These are phyloP conservation scores for Fusarium phyllophilum DNA, from an alignment of 2,329 filamentous ascomycete species.

Conservation along the genomic window DNA sequence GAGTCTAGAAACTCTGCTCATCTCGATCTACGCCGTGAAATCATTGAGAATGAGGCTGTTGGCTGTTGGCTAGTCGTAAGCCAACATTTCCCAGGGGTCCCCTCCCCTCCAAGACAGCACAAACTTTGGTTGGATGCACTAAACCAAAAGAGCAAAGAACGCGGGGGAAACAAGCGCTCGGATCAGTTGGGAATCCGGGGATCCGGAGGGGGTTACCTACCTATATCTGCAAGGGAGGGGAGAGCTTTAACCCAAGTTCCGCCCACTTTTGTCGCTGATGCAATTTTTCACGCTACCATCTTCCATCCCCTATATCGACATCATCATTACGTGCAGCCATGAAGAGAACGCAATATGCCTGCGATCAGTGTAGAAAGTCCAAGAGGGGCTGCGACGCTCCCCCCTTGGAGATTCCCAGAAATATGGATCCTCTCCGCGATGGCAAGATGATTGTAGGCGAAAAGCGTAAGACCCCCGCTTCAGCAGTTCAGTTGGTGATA, in stretches of 20 bases:
- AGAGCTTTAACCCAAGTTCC: background rate
- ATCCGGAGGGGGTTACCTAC: conserved; percentile 4
- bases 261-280: background rate
- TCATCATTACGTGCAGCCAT: background rate
- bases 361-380: conserved; percentile 23
- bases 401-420: conserved; percentile 1
- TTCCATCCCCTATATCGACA: background rate
- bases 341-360: conserved; percentile 27
- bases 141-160: conserved; percentile 13
- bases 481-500: background rate
- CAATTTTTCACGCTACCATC: background rate
- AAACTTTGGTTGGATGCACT: background rate
- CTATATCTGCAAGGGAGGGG: background rate
- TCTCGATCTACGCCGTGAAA: background rate
- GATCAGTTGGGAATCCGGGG: conserved; percentile 20
- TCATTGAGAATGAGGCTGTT: background rate
- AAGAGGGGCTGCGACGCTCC: conserved; percentile 23
- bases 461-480: conserved; percentile 2
- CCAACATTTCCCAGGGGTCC: background rate
- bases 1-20: background rate
- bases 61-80: background rate
- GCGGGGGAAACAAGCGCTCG: conserved; percentile 20
- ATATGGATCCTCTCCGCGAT: conserved; percentile 5
- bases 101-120: background rate
- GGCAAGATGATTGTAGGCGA: conserved; percentile 25